A percentile compares a stretch with the other conserved stretches of the same genome.
These are phyloP conservation scores for Aspergillus brasiliensis DNA, from an alignment of 2,329 filamentous ascomycete genomes.

Conservation along the genomic window DNA sequence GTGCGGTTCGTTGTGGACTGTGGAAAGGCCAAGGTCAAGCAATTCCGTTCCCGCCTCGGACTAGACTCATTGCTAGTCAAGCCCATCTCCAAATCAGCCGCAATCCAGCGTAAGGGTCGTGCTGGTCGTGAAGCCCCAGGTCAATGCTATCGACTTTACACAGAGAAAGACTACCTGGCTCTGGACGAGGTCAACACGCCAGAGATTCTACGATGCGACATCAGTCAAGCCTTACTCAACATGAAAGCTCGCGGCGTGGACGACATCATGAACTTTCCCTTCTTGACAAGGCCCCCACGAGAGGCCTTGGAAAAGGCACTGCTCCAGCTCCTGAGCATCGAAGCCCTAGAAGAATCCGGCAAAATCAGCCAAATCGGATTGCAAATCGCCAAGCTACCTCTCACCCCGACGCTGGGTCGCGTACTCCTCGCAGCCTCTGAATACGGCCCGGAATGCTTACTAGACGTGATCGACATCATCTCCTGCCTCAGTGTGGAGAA, in stretches of 20 bases:
- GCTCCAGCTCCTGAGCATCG: slow-evolving; percentile 75
- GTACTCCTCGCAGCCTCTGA: slow-evolving; percentile 79
- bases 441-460: slow-evolving; percentile 70
- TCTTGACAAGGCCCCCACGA: slow-evolving; percentile 77
- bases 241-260: slow-evolving; percentile 91
- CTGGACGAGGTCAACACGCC: slow-evolving; percentile 76
- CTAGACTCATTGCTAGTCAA: slow-evolving; percentile 90
- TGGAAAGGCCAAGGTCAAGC: slow-evolving; percentile 91
- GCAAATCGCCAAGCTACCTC: slow-evolving; percentile 79
- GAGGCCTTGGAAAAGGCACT: slow-evolving; percentile 81
- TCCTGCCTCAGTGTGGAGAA: slow-evolving; percentile 66
- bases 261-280: slow-evolving; percentile 78
- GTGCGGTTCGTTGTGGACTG: slow-evolving; percentile 90
- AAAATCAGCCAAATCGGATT: slow-evolving; percentile 72
- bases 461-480: slow-evolving; percentile 84
- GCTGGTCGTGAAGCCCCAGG: slow-evolving; percentile 90
- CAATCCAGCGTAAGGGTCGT: slow-evolving; percentile 86
- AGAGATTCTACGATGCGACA: slow-evolving; percentile 87
- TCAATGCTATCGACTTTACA: slow-evolving; percentile 88
- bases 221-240: slow-evolving; percentile 80
- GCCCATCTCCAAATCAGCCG: slow-evolving; percentile 88
- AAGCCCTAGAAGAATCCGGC: slow-evolving; percentile 72
- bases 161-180: slow-evolving; percentile 70
- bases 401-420: slow-evolving; percentile 77
- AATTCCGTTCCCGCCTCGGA: slow-evolving; percentile 79